Evolutionary conservation across 805 yeast genomes (phyloP), one percentile per base, ranked within the genome.

Genomic region (Candida arabinofermentans): DNA sequence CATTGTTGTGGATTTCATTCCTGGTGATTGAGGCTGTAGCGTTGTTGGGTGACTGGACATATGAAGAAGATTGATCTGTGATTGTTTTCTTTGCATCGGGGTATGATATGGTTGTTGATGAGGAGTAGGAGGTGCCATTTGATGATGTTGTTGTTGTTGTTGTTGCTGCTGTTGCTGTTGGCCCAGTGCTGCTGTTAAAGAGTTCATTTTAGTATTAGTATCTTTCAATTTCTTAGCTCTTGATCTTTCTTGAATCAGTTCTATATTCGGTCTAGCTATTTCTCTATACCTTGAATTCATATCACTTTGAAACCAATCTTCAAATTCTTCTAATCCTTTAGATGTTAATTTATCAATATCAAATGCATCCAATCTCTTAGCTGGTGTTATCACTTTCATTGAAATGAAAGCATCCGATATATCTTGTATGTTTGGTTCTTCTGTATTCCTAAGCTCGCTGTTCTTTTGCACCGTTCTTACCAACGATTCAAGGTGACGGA

Each of bases 391-490:
- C 33, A 84, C 63, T 13, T 82, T 84, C 18, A 77, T 59, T 44
- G 79, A 77, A 24, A 77, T 71, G 63, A 90, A 70, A 0, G 93
- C 88, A 54, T 79, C 78, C 14, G 86, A 66, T 5, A 86, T 68
- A 58, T 91, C 98, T 45, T 79, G 83, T 2, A 86, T 58, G 19
- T 33, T 51, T 7, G 61, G 59, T 8, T 67, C 70, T 21, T 59
- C 52, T 17, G 57, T 61, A 36, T 55, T 66, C 49, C 81, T 62
- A 3, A 69, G 58, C 17, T 70, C 66, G 0, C 87, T 74, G 40
- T 79, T 67, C 39, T 67, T 66, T 24, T 61, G 54, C 0, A 87
- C 67, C 37, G 78, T 77, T 10, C 63, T 50, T 2, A 80, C 61
- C 17, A 91, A 55, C 14, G 80, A 63, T 37, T 67, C 66, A 34